Percentiles rank a stretch among this genome's conserved stretches.
Evolutionary conservation across 179 eudicot genomes (phyloP).

Genomic region (Spinacia oleracea): DNA sequence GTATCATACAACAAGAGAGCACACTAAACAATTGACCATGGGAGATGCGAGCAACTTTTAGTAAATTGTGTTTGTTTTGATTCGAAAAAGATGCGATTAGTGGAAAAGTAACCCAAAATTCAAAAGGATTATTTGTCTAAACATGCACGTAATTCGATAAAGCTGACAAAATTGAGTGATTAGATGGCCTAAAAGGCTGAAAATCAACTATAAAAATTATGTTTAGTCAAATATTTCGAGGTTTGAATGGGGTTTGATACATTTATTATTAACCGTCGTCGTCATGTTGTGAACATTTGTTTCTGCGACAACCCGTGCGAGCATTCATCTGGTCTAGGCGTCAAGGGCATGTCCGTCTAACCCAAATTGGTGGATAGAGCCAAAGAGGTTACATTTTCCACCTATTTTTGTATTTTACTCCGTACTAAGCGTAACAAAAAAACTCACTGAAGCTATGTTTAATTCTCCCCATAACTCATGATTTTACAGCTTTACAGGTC

Average conservation of each 20-base stretch:
- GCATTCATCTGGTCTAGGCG: conserved; percentile 10
- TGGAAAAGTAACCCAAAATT: conserved; percentile 8
- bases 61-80: conserved; percentile 4
- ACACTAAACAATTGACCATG: conserved; percentile 4
- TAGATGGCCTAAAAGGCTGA: background rate
- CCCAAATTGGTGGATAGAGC: background rate
- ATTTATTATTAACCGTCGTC: background rate
- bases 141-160: conserved; percentile 26
- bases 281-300: conserved; percentile 14
- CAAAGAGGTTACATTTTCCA: background rate
- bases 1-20: background rate
- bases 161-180: conserved; percentile 19
- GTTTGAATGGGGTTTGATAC: background rate
- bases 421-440: too few species aligned
- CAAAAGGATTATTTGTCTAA: conserved; percentile 18
- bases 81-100: conserved; percentile 25
- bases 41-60: too few species aligned
- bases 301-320: conserved; percentile 15
- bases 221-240: conserved; percentile 1
- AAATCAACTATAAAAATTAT: too few species aligned
- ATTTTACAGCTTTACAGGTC: too few species aligned
- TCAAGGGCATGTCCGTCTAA: background rate
- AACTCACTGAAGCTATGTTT: too few species aligned
- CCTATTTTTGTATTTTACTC: too few species aligned
- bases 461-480: too few species aligned